Evolutionary conservation across 768 basidiomycete species (phyloP).

Genomic region (Albatrellus ellisii): DNA sequence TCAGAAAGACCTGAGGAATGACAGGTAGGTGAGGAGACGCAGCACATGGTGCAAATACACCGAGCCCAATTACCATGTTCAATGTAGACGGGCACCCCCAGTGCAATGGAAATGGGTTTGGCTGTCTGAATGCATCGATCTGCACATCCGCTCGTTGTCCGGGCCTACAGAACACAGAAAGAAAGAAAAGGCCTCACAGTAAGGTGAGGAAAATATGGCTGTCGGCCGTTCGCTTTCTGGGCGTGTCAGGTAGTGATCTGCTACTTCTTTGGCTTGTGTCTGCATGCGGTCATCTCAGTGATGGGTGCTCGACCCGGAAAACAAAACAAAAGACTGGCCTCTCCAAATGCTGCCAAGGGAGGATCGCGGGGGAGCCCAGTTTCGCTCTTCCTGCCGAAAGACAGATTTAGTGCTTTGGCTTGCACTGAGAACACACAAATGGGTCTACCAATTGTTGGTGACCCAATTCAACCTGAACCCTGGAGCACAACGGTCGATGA

Average conservation of each 20-base stretch:
- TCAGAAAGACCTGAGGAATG: constrained; percentile 43
- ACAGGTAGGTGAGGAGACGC: background rate
- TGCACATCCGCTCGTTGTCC: no score
- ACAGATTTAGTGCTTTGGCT: background rate
- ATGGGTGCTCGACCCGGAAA: background rate
- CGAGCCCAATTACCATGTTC: constrained; percentile 49
- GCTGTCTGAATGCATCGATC: constrained; percentile 85
- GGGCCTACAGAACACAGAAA: background rate
- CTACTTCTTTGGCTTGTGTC: constrained; percentile 66
- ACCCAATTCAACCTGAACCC: constrained; percentile 73
- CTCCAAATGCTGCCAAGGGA: constrained; percentile 59
- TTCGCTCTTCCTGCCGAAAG: constrained; percentile 35
- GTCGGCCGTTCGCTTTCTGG: constrained; percentile 59
- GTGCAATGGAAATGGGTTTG: constrained; percentile 43
- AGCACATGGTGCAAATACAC: background rate
- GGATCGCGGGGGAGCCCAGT: constrained; percentile 65
- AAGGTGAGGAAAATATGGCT: constrained; percentile 75
- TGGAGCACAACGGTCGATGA: constrained; percentile 18
- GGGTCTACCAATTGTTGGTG: constrained; percentile 43
- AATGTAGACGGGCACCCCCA: constrained; percentile 57
- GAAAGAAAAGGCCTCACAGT: constrained; percentile 35
- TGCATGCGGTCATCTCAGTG: constrained; percentile 15
- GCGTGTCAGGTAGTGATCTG: constrained; percentile 45
- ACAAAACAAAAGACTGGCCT: constrained; percentile 25
- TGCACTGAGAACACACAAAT: background rate